Conservation (phyloP, 1,284 basidiomycete species). For the Puccinia hordei region DNA sequence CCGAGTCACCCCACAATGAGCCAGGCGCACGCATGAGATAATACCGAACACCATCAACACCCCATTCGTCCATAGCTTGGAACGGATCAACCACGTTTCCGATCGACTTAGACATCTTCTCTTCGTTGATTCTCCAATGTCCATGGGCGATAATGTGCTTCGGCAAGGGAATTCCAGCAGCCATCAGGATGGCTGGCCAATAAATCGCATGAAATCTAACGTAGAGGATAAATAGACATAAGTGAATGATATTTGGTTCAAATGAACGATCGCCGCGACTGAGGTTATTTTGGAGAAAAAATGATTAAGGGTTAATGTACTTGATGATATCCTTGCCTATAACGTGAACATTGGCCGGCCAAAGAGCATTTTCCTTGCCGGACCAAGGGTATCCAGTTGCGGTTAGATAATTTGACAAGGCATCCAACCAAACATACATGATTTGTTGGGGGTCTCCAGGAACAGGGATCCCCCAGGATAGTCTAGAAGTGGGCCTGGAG, state of each 20-base stretch:
- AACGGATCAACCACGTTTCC: conserved; percentile 60
- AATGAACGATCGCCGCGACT: background rate
- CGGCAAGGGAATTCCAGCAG: conserved; percentile 56
- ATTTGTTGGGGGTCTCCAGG: conserved; percentile 57
- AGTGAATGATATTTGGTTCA: background rate
- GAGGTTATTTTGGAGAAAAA: background rate
- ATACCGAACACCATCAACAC: conserved; percentile 57
- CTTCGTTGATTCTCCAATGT: conserved; percentile 59
- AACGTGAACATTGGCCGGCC: conserved; percentile 59
- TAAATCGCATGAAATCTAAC: conserved; percentile 59
- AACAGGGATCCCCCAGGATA: conserved; percentile 58
- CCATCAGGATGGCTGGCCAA: conserved; percentile 59
- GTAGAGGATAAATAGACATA: background rate
- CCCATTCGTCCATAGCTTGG: conserved; percentile 55
- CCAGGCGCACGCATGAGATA: conserved; percentile 59
- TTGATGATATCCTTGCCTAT: conserved; percentile 60
- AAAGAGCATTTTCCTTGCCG: conserved; percentile 43
- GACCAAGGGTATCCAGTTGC: conserved; percentile 57
- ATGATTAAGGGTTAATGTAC: background rate
- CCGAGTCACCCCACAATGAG: conserved; percentile 56
- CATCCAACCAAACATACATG: conserved; percentile 60
- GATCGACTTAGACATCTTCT: conserved; percentile 59
- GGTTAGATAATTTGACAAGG: conserved; percentile 59
- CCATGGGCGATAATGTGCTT: conserved; percentile 58
- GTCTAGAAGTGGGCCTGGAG: conserved; percentile 56